Percentiles rank a stretch among this genome's conserved stretches.
These are phyloP conservation scores for Kwoniella sp. DNA, from an alignment of 768 basidiomycete genomes.

Conservation along the genomic window DNA sequence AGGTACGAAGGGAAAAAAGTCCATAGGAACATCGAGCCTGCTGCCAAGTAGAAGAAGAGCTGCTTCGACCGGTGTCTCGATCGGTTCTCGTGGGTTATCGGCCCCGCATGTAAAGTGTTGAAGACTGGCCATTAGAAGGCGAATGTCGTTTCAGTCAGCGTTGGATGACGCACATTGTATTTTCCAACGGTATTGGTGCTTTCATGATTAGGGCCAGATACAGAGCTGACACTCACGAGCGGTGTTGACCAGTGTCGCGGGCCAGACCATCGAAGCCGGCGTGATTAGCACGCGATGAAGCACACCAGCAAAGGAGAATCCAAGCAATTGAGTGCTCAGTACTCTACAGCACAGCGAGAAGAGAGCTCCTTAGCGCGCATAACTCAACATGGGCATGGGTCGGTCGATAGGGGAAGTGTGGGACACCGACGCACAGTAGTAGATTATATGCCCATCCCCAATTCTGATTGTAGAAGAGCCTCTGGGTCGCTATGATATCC, in stretches of 20 bases:
- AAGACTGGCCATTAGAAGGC: slow-evolving; percentile 8
- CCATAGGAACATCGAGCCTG: slow-evolving; percentile 33
- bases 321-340: slow-evolving; percentile 25
- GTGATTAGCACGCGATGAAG: slow-evolving; percentile 21
- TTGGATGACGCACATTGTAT: neutral
- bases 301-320: slow-evolving; percentile 30
- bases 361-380: no score
- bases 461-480: slow-evolving; percentile 43
- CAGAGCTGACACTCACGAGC: slow-evolving; percentile 11
- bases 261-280: slow-evolving; percentile 29
- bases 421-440: slow-evolving; percentile 18
- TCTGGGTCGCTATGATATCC: slow-evolving; percentile 43
- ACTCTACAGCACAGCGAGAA: slow-evolving; percentile 7
- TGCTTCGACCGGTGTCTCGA: slow-evolving; percentile 10
- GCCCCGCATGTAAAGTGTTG: slow-evolving; percentile 22
- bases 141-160: no score
- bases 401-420: no score
- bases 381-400: no score
- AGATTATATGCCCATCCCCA: slow-evolving; percentile 39
- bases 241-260: slow-evolving; percentile 25
- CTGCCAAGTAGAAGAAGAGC: slow-evolving; percentile 27
- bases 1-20: slow-evolving; percentile 37
- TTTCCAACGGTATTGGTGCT: no score
- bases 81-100: neutral
- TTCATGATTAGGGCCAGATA: no score